phyloP scores from a whole-genome alignment of 108 stramenopile species.

The Nitzschia palea region DNA sequence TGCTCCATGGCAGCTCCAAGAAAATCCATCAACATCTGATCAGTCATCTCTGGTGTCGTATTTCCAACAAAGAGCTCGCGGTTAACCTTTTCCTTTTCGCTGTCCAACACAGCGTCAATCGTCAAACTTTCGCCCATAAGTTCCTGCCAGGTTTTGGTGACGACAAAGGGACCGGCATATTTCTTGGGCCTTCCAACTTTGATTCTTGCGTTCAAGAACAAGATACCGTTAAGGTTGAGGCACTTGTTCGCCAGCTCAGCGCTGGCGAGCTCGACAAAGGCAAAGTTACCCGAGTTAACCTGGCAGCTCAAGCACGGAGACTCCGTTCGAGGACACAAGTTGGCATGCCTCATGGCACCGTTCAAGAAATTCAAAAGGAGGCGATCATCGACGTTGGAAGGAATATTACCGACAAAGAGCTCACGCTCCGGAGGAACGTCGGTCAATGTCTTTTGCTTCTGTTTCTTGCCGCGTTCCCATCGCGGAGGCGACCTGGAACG shows the following conservation, averaged over 20 bases:
- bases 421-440: slow-evolving; percentile 64
- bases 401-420: slow-evolving; percentile 94
- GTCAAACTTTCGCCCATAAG: slow-evolving; percentile 77
- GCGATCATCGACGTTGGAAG: slow-evolving; percentile 79
- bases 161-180: slow-evolving; percentile 77
- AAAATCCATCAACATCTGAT: slow-evolving; percentile 83
- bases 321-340: slow-evolving; percentile 61
- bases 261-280: slow-evolving; percentile 82
- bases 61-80: slow-evolving; percentile 95
- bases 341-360: slow-evolving; percentile 90
- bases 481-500: slow-evolving; percentile 31
- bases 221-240: slow-evolving; percentile 87
- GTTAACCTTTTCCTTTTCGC: slow-evolving; percentile 78
- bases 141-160: slow-evolving; percentile 84
- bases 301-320: slow-evolving; percentile 77
- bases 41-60: slow-evolving; percentile 93
- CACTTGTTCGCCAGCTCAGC: slow-evolving; percentile 78
- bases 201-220: slow-evolving; percentile 80
- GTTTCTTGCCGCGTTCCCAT: slow-evolving; percentile 42
- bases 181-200: slow-evolving; percentile 90
- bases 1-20: slow-evolving; percentile 83
- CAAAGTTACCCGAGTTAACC: slow-evolving; percentile 81
- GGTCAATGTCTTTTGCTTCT: slow-evolving; percentile 39
- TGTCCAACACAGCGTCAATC: slow-evolving; percentile 52
- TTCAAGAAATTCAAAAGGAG: slow-evolving; percentile 86